These are phyloP conservation scores for Moniliophthora roreri DNA, from an alignment of 1,284 basidiomycete genomes.

Conservation along the genomic window DNA sequence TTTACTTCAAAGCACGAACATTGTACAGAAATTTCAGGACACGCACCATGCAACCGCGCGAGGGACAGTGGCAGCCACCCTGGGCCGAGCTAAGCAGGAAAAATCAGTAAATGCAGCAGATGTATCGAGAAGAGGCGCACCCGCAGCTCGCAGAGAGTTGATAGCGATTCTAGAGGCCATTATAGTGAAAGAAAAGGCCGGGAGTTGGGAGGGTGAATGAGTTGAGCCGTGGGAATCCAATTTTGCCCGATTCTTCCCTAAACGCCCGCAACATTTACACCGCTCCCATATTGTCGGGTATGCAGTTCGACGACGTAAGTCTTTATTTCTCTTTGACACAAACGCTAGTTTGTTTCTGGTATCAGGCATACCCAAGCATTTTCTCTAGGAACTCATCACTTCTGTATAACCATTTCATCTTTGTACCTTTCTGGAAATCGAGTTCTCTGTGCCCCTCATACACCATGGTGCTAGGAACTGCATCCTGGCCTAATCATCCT, in stretches of 20 bases:
- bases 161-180: conserved; percentile 77
- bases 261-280: too few species aligned
- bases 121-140: conserved; percentile 35
- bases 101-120: conserved; percentile 14
- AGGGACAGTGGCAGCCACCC: conserved; percentile 52
- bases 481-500: too few species aligned
- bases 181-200: conserved; percentile 21
- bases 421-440: too few species aligned
- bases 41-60: conserved; percentile 60
- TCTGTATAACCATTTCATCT: too few species aligned
- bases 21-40: conserved; percentile 10
- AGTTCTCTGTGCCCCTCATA: too few species aligned
- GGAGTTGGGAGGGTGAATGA: conserved; percentile 21
- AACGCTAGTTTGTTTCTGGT: too few species aligned
- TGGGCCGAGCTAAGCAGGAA: conserved; percentile 47
- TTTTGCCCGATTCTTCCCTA: conserved; percentile 36
- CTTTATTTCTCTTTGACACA: too few species aligned
- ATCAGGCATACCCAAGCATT: too few species aligned
- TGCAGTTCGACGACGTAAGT: too few species aligned
- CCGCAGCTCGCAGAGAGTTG: conserved; percentile 60
- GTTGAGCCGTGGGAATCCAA: conserved; percentile 43
- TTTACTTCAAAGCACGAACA: not conserved
- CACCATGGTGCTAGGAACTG: too few species aligned
- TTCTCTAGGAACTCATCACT: too few species aligned
- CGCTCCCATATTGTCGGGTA: too few species aligned